A percentile compares a stretch with the other conserved stretches of the same genome.
phyloP scores from a whole-genome alignment of 2,329 filamentous ascomycete genomes.

The Clarireedia monteithiana region DNA sequence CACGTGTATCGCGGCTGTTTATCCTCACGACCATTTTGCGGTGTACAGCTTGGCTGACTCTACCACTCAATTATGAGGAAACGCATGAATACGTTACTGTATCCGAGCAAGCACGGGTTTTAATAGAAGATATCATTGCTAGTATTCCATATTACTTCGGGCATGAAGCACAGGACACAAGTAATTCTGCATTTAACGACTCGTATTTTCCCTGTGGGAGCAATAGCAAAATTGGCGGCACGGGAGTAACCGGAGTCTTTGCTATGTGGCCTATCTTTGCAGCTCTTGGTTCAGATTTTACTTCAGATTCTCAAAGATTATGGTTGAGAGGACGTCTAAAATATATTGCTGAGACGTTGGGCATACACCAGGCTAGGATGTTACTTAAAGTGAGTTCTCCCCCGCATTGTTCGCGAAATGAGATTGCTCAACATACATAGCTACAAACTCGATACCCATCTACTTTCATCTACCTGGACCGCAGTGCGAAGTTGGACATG shows the following conservation, averaged over 20 bases:
- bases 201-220: constrained; percentile 47
- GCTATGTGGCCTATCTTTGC: constrained; percentile 21
- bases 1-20: constrained; percentile 45
- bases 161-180: constrained; percentile 28
- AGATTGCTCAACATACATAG: background rate
- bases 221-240: constrained; percentile 17
- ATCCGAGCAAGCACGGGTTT: constrained; percentile 40
- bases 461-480: background rate
- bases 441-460: constrained; percentile 1
- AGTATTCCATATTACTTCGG: constrained; percentile 53
- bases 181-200: constrained; percentile 20
- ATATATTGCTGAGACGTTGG: constrained; percentile 18
- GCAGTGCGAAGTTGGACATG: too few species aligned
- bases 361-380: constrained; percentile 20
- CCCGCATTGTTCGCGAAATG: background rate
- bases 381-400: constrained; percentile 12
- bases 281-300: constrained; percentile 20
- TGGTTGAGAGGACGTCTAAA: constrained; percentile 19
- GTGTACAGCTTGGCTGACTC: constrained; percentile 50
- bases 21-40: constrained; percentile 48
- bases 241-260: constrained; percentile 17
- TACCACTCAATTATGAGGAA: constrained; percentile 52
- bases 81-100: constrained; percentile 52
- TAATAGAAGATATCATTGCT: constrained; percentile 50
- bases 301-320: constrained; percentile 14